Evolutionary conservation across 345 rosid species (phyloP).

Genomic region (Gossypium arboreum): DNA sequence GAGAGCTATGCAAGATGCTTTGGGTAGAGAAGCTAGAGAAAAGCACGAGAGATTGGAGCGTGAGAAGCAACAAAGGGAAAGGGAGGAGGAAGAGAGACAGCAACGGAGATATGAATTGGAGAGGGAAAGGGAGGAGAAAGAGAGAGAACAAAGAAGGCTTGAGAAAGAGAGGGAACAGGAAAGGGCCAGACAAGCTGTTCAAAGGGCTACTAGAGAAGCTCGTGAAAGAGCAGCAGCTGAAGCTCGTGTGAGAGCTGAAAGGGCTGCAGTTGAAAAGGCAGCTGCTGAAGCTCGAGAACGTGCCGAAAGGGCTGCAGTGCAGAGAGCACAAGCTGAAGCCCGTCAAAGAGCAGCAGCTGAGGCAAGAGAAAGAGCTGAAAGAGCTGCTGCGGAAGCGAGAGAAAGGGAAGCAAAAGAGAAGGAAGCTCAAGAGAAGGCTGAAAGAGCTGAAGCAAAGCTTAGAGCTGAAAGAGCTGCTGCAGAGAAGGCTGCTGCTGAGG

Average conservation of each 20-base stretch:
- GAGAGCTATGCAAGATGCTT: slow-evolving; percentile 10
- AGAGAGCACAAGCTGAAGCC: slow-evolving; percentile 93
- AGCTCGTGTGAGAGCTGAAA: slow-evolving; percentile 80
- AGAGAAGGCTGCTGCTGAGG: slow-evolving; percentile 67
- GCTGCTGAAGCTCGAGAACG: slow-evolving; percentile 81
- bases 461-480: slow-evolving; percentile 85
- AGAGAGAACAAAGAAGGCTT: slow-evolving; percentile 38
- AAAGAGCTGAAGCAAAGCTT: slow-evolving; percentile 43
- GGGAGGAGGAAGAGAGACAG: slow-evolving; percentile 61
- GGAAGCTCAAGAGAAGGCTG: slow-evolving; percentile 63
- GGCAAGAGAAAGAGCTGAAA: slow-evolving; percentile 83
- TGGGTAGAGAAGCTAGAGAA: slow-evolving; percentile 49
- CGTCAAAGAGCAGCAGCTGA: slow-evolving; percentile 91
- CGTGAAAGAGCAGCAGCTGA: slow-evolving; percentile 90
- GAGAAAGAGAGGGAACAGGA: slow-evolving; percentile 64
- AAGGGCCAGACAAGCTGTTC: slow-evolving; percentile 82
- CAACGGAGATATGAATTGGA: slow-evolving; percentile 47
- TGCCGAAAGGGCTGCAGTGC: slow-evolving; percentile 87
- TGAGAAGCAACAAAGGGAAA: slow-evolving; percentile 61
- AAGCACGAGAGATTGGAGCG: slow-evolving; percentile 37
- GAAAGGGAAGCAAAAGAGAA: slow-evolving; percentile 70
- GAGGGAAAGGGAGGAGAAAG: slow-evolving; percentile 60
- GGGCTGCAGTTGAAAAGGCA: slow-evolving; percentile 81
- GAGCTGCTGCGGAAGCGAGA: slow-evolving; percentile 81
- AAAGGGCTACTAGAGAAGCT: slow-evolving; percentile 97